These are phyloP conservation scores for Globisporangium uncinulatum DNA, from an alignment of 352 stramenopile species.

Conservation along the genomic window DNA sequence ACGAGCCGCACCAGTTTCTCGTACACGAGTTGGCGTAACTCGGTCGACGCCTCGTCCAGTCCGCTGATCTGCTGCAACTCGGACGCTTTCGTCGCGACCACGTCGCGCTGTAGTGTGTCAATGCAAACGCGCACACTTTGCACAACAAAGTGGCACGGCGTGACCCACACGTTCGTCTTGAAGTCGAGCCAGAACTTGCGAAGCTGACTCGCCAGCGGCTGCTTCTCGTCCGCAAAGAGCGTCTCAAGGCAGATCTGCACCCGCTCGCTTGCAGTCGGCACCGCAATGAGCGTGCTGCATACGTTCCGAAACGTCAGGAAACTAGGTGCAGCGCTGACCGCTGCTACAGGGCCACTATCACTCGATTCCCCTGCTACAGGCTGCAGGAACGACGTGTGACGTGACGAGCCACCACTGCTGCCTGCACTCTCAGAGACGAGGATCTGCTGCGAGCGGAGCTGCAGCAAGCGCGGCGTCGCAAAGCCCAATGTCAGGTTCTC, in stretches of 20 bases:
- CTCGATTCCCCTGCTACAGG: slow-evolving; percentile 4
- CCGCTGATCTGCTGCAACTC: slow-evolving; percentile 46
- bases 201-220: slow-evolving; percentile 27
- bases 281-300: slow-evolving; percentile 31
- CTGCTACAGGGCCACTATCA: slow-evolving; percentile 14
- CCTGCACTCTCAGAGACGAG: slow-evolving; percentile 22
- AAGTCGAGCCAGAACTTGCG: slow-evolving; percentile 49
- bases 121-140: slow-evolving; percentile 27
- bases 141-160: slow-evolving; percentile 13
- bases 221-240: slow-evolving; percentile 38
- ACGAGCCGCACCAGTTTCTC: slow-evolving; percentile 24
- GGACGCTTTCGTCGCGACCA: slow-evolving; percentile 26
- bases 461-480: slow-evolving; percentile 28
- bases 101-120: slow-evolving; percentile 24
- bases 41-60: slow-evolving; percentile 25
- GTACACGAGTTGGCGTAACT: slow-evolving; percentile 30
- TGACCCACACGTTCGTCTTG: slow-evolving; percentile 27
- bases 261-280: slow-evolving; percentile 22
- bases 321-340: slow-evolving; percentile 10
- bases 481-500: slow-evolving; percentile 36
- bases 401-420: not conserved
- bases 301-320: slow-evolving; percentile 48
- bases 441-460: slow-evolving; percentile 54
- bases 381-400: slow-evolving; percentile 10
- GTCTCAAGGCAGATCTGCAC: slow-evolving; percentile 39